Conservation (phyloP, 1,284 basidiomycete species). For the Singerocomus inundabilis region DNA sequence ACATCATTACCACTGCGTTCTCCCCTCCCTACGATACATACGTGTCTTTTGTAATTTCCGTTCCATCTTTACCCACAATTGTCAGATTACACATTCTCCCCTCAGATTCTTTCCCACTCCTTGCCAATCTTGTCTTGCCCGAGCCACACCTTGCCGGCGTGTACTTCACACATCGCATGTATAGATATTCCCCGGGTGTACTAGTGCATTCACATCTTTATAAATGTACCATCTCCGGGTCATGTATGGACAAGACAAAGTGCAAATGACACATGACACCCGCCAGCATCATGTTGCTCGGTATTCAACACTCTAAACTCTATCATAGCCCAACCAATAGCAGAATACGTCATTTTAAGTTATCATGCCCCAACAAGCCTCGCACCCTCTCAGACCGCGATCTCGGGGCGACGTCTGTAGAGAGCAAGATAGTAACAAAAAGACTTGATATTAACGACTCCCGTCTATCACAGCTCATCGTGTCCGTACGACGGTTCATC, state of each 20-base stretch:
- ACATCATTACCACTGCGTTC: conserved; percentile 8
- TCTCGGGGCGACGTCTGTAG: background rate
- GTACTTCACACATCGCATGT: conserved; percentile 13
- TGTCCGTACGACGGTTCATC: conserved; percentile 60
- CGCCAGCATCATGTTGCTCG: background rate
- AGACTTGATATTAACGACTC: conserved; percentile 1
- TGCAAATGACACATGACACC: background rate
- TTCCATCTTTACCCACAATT: conserved; percentile 3
- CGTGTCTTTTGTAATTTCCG: conserved; percentile 15
- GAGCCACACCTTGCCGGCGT: background rate
- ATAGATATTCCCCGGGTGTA: conserved; percentile 1
- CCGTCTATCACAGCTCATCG: conserved; percentile 56
- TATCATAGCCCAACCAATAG: background rate
- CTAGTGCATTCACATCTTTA: background rate
- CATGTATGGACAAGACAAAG: background rate
- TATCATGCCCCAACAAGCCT: background rate
- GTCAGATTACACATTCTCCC: background rate
- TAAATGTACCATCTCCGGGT: background rate
- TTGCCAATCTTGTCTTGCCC: background rate
- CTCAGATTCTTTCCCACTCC: too few relatives aligned
- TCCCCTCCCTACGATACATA: conserved; percentile 10
- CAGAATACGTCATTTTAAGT: conserved; percentile 14
- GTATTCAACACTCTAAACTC: background rate
- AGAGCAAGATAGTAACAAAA: conserved; percentile 12
- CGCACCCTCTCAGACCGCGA: background rate